Evolutionary conservation across 1,284 basidiomycete genomes (phyloP), one percentile per base, ranked within the genome.

Genomic region (Boletus mariae): DNA sequence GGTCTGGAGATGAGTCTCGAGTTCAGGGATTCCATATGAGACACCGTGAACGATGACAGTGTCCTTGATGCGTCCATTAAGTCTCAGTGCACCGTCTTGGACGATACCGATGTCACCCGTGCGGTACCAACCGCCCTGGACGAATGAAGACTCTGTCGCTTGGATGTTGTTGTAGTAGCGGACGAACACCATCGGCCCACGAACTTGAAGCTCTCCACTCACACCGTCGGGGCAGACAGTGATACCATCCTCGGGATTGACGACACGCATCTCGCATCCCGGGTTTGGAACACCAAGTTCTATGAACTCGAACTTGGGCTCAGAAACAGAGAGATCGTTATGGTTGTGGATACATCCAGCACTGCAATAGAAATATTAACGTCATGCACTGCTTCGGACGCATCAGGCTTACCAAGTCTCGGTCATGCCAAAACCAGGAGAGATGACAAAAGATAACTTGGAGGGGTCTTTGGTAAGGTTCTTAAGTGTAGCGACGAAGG

Each of bases 371-470:
- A 17, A 6, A 6, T 1, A 15, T 63, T 15, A 50, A n/a, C 9
- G 37, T 9, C 1, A 41, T 5, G 34, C 6, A 0, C 15, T 0
- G 28, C 12, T 4, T 26, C 12, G 20, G 20, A 38, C 23, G 9
- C 26, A 6, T 12, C 5, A 1, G 6, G 17, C 62, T 43, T 25
- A 63, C 59, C 62, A 64, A 38, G 73, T 75, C 57, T 75, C 73
- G 0, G 67, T 75, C 73, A 75, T 75, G 41, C 74, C 73, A 31
- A 74, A 75, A 5, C 73, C 73, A 26, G 68, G 62, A 23, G 73
- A 59, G 12, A 75, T 62, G 17, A 59, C 61, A 46, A 69, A 53
- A 1, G 58, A 59, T 52, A 43, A 62, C 61, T 45, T 37, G 8
- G 43, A 55, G 1, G 55, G 26, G 10, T 60, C 38, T 23, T 38